Conservation (phyloP, 768 basidiomycete species). For the Rhizopogon vesiculosus region DNA sequence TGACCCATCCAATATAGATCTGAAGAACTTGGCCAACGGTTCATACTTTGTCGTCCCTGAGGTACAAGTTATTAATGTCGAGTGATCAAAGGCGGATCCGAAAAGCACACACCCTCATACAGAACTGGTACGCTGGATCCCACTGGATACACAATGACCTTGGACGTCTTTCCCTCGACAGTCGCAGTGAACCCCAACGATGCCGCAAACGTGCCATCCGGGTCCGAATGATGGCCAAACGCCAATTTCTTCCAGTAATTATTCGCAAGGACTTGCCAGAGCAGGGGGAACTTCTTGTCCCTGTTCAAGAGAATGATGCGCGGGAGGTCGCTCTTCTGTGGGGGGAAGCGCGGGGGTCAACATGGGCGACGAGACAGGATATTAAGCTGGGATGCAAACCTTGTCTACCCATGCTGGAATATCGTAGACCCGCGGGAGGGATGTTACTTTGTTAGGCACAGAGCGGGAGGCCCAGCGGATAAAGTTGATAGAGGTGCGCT, state of each 20-base stretch:
- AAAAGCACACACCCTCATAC: conserved; percentile 56
- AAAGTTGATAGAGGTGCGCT: conserved; percentile 68
- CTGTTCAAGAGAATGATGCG: conserved; percentile 71
- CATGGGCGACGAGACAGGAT: neutral
- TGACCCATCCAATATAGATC: conserved; percentile 64
- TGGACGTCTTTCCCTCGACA: conserved; percentile 48
- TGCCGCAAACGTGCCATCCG: conserved; percentile 53
- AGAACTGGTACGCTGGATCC: conserved; percentile 51
- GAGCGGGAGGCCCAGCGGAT: conserved; percentile 73
- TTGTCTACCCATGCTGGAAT: conserved; percentile 64
- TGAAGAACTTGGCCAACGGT: conserved; percentile 68
- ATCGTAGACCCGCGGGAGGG: conserved; percentile 51
- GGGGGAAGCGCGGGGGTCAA: neutral
- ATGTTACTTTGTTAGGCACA: conserved; percentile 67
- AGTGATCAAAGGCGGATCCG: neutral
- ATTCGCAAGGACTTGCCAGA: conserved; percentile 79
- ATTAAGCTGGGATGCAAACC: conserved; percentile 34
- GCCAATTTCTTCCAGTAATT: conserved; percentile 60
- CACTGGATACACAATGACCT: conserved; percentile 67
- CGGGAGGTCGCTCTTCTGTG: conserved; percentile 36
- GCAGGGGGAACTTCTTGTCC: conserved; percentile 68
- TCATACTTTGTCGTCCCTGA: conserved; percentile 71
- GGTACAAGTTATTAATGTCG: neutral
- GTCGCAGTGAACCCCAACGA: conserved; percentile 55
- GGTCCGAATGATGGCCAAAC: conserved; percentile 63